These are phyloP conservation scores for Citeromyces matritensis DNA, from an alignment of 805 yeast species.

Conservation along the genomic window DNA sequence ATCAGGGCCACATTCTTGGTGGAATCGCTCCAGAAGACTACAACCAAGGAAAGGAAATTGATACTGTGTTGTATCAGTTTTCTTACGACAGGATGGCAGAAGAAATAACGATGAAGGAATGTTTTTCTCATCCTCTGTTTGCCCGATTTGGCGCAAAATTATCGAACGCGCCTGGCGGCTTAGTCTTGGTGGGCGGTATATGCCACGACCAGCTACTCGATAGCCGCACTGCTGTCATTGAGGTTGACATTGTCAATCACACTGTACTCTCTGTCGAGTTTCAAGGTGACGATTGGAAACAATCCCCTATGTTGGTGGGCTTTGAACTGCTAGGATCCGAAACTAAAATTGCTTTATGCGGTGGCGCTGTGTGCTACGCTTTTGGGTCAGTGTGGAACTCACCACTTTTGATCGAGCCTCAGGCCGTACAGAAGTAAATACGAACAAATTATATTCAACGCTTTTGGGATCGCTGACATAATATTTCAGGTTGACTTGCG, in stretches of 20 bases:
- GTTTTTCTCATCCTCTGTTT: conserved; percentile 14
- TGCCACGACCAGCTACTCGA: conserved; percentile 19
- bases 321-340: conserved; percentile 17
- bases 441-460: not conserved
- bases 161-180: conserved; percentile 12
- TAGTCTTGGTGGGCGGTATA: conserved; percentile 59
- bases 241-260: conserved; percentile 11
- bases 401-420: not conserved
- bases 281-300: conserved; percentile 19
- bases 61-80: conserved; percentile 19
- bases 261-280: conserved; percentile 13
- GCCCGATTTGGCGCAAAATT: conserved; percentile 35
- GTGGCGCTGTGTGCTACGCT: conserved; percentile 76
- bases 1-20: conserved; percentile 29
- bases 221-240: conserved; percentile 19
- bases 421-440: too few relatives aligned
- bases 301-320: conserved; percentile 37
- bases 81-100: conserved; percentile 6
- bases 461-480: not conserved
- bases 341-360: conserved; percentile 13
- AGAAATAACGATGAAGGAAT: conserved; percentile 7
- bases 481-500: not conserved
- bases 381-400: conserved; percentile 50
- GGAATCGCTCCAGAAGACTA: conserved; percentile 19
- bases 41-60: conserved; percentile 8